Evolutionary conservation across 495 filamentous ascomycete genomes (phyloP), one percentile per base, ranked within the genome.

Genomic region (Penicillium antarcticum): DNA sequence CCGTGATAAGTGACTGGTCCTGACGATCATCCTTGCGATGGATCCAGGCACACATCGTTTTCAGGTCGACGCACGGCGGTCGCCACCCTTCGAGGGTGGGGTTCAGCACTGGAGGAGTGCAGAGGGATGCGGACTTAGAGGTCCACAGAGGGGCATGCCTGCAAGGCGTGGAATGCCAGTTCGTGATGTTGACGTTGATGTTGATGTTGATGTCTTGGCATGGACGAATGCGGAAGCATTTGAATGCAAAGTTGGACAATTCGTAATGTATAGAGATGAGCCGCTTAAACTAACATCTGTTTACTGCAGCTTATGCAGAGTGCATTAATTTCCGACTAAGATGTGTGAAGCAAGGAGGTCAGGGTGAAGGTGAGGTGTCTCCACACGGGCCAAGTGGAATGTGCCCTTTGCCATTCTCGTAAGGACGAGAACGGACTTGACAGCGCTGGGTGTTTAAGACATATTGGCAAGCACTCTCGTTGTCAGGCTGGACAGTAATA

Each of bases 11-110:
- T 60, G 59, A 33, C 38, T 48, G 35, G 45, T 50, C 51, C 46
- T 57, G 59, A 42, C 51, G 55, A 65, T 59, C 58, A 62, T 62
- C 50, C 34, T 60, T 52, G 35, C 37, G 13, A 55, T 57, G 51
- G 56, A 57, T 51, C 59, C 48, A 60, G 56, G 53, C 53, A 53
- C 48, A 51, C 56, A 60, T 65, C 48, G 51, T 60, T 62, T 60
- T 60, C 59, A 46, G 59, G 59, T 53, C 34, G 48, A 55, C 46
- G 51, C 62, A 60, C 56, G 51, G 59, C 53, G 56, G 26, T 50
- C 38, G 39, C 51, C 56, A 57, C 58, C 58, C 43, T 32, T 24
- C 34, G 31, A 52, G 48, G 51, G 51, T 55, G 58, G 44, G 42
- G 52, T 55, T 57, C 18, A 18, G 40, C 51, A 38, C 38, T 48